Percentiles rank a stretch among this genome's conserved stretches.
phyloP scores from a whole-genome alignment of 192 early-diverging fungal genomes.

The Spizellomyces sp. region DNA sequence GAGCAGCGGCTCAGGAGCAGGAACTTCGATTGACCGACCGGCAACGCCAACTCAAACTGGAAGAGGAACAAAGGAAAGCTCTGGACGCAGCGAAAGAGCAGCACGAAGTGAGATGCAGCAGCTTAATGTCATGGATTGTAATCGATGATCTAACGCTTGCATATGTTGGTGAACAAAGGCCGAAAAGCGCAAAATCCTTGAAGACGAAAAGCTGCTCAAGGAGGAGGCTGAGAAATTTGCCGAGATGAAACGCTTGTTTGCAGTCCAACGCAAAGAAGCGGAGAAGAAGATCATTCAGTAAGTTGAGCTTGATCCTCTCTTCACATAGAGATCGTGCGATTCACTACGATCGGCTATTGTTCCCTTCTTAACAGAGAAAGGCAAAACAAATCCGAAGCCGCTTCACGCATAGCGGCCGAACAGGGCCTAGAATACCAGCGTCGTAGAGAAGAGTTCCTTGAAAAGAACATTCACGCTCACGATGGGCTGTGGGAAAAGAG shows the following conservation, averaged over 20 bases:
- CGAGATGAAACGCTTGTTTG: conserved; percentile 41
- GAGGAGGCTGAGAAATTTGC: conserved; percentile 23
- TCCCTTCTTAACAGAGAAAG: conserved; percentile 1
- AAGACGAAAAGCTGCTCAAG: neutral
- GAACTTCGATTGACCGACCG: neutral
- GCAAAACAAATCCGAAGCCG: conserved; percentile 8
- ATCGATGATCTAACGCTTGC: neutral
- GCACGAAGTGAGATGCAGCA: neutral
- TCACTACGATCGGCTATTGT: neutral
- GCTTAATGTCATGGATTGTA: neutral
- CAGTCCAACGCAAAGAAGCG: conserved; percentile 26
- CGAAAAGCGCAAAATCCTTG: neutral
- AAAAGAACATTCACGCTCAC: conserved; percentile 8
- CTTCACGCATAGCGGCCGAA: conserved; percentile 5
- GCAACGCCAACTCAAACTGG: conserved; percentile 1
- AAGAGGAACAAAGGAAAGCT: conserved; percentile 10
- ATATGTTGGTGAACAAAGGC: neutral
- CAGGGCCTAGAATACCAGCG: conserved; percentile 3
- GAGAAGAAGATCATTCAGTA: conserved; percentile 18
- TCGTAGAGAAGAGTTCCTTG: conserved; percentile 5
- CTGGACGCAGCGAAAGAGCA: conserved; percentile 15
- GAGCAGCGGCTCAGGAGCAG: neutral
- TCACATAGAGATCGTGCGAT: neutral
- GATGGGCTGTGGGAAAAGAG: conserved; percentile 22
- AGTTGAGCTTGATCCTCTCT: neutral